Percentiles rank a stretch among this genome's conserved stretches.
phyloP scores from a whole-genome alignment of 2,329 filamentous ascomycete genomes.

The Apiospora aurea region DNA sequence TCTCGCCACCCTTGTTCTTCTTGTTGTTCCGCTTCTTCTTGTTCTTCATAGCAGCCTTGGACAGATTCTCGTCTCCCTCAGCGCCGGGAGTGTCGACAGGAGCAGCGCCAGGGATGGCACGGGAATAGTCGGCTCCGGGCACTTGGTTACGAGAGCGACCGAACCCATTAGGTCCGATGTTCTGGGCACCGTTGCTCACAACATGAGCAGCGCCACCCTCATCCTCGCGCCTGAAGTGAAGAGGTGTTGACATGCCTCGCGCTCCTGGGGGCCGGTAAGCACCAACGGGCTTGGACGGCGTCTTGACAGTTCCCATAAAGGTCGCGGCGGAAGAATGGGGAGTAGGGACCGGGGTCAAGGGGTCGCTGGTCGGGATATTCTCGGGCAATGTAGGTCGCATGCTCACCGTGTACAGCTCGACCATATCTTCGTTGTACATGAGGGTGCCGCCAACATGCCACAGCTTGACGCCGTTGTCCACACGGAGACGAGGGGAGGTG shows the following conservation, averaged over 20 bases:
- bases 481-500: constrained; percentile 90
- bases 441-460: constrained; percentile 90
- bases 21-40: constrained; percentile 97
- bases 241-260: constrained; percentile 83
- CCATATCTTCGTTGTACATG: constrained; percentile 96
- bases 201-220: constrained; percentile 91
- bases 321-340: constrained; percentile 84
- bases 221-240: constrained; percentile 97
- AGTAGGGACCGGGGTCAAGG: constrained; percentile 74
- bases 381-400: constrained; percentile 81
- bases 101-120: constrained; percentile 71
- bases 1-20: constrained; percentile 83
- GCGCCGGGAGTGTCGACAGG: constrained; percentile 62
- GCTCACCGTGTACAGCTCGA: constrained; percentile 87
- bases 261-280: constrained; percentile 96
- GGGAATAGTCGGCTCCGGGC: constrained; percentile 79
- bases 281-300: constrained; percentile 94
- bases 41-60: constrained; percentile 89
- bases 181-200: constrained; percentile 77
- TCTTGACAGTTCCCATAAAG: constrained; percentile 87
- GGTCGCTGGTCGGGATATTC: constrained; percentile 69
- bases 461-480: constrained; percentile 95
- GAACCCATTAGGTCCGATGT: constrained; percentile 80
- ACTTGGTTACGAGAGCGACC: constrained; percentile 77
- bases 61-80: constrained; percentile 76